Evolutionary conservation across 768 basidiomycete species (phyloP), one percentile per base, ranked within the genome.

Genomic region (Leccinum uliginosum): DNA sequence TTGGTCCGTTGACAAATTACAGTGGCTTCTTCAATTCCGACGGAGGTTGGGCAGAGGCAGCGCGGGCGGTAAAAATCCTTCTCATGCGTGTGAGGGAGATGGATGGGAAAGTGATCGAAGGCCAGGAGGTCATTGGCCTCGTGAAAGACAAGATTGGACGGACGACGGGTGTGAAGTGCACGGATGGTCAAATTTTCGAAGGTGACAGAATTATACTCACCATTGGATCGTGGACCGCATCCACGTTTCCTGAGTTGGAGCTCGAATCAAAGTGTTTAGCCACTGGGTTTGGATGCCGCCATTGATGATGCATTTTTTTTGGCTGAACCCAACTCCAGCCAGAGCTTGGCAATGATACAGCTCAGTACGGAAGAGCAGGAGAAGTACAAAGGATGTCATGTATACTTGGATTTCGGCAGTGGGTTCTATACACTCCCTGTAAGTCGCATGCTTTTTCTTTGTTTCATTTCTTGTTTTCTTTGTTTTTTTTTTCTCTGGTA

Each of bases 351-450:
- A 2, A 87, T 79, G 67, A 75, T 95, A 38, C 87, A 89, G 60
- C 80, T 98, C n/a, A 81, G 78, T 1, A 66, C 75, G 23, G 83
- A 89, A 62, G 92, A 95, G 67, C 84, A 78, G 0, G 75, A 79
- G 8, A 57, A 61, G 3, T 95, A 93, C 69, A 74, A 74, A 45
- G 69, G 77, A 6, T 78, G 78, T 55, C 87, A 88, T n/a, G 82
- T 93, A 29, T 75, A 90, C 34, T 67, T 95, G 58, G 82, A 94
- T 70, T 86, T 89, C 53, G 71, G 75, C 12, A 76, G 84, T 40
- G 91, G 87, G 3, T 89, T 89, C 67, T 96, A 96, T 72, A 68
- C 85, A 32, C 92, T 96, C 71, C 94, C 92, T 4, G 91, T 91
- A 66, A 62, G 83, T 64, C 26, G 35, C 6, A 9, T 11, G 2